These are phyloP conservation scores for Rosa rugosa DNA, from an alignment of 306 rosid genomes.

Conservation along the genomic window DNA sequence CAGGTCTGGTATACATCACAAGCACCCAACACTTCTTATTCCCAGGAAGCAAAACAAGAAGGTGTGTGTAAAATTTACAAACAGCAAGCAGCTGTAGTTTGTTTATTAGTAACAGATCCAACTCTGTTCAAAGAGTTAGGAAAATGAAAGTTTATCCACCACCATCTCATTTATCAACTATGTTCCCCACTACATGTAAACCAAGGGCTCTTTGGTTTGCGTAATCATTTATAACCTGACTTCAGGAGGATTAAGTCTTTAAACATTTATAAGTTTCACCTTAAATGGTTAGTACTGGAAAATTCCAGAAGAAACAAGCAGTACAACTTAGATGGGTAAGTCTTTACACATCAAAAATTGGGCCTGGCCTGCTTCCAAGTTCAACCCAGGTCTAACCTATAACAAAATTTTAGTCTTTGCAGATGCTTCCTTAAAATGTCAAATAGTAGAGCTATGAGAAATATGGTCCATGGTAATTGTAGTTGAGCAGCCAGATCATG, in stretches of 20 bases:
- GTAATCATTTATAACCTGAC: background rate
- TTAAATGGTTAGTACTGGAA: background rate
- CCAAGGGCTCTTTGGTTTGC: background rate
- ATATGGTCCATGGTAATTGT: background rate
- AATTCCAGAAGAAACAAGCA: background rate
- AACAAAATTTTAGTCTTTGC: background rate
- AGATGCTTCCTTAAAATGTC: background rate
- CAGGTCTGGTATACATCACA: background rate
- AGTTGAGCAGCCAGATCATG: background rate
- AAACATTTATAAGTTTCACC: background rate
- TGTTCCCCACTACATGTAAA: background rate
- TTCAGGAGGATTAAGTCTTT: background rate
- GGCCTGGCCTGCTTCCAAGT: conserved; percentile 3
- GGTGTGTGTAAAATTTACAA: background rate
- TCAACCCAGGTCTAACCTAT: background rate
- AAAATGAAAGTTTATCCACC: background rate
- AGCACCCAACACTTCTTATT: background rate
- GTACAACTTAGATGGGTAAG: too few species aligned
- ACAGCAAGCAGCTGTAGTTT: background rate
- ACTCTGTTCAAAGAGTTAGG: background rate
- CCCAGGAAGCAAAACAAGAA: conserved; percentile 12
- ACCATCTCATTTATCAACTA: background rate
- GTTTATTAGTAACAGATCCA: background rate
- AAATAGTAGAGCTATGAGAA: background rate
- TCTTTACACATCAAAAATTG: background rate